These are phyloP conservation scores for Termitomyces sp. DNA, from an alignment of 768 basidiomycete genomes.

Conservation along the genomic window DNA sequence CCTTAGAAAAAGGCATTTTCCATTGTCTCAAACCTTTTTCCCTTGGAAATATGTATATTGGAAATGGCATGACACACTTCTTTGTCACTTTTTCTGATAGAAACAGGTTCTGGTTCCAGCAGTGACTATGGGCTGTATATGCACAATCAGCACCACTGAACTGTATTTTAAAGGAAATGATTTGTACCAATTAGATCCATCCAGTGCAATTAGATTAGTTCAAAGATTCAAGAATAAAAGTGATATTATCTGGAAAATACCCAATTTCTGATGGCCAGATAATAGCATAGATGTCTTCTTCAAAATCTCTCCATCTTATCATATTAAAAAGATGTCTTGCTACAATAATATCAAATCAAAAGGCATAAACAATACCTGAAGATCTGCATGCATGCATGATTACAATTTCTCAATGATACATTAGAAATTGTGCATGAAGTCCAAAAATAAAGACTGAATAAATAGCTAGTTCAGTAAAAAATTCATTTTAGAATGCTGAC, in stretches of 20 bases:
- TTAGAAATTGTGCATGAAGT: not conserved
- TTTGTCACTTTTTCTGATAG: no score
- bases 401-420: no score
- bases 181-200: not conserved
- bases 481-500: not conserved
- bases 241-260: not conserved
- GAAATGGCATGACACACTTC: no score
- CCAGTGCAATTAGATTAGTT: no score
- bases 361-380: not conserved
- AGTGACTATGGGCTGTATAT: not conserved
- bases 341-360: not conserved
- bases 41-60: no score
- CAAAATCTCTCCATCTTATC: not conserved
- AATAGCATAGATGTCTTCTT: not conserved
- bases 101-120: no score
- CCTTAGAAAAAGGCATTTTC: no score
- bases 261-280: not conserved
- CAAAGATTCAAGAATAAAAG: not conserved
- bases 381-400: no score
- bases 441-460: not conserved
- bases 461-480: not conserved
- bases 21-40: no score
- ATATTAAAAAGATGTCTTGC: not conserved
- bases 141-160: not conserved
- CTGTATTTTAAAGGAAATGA: not conserved